These are phyloP conservation scores for Fusarium albosuccineum DNA, from an alignment of 2,329 filamentous ascomycete species.

Conservation along the genomic window DNA sequence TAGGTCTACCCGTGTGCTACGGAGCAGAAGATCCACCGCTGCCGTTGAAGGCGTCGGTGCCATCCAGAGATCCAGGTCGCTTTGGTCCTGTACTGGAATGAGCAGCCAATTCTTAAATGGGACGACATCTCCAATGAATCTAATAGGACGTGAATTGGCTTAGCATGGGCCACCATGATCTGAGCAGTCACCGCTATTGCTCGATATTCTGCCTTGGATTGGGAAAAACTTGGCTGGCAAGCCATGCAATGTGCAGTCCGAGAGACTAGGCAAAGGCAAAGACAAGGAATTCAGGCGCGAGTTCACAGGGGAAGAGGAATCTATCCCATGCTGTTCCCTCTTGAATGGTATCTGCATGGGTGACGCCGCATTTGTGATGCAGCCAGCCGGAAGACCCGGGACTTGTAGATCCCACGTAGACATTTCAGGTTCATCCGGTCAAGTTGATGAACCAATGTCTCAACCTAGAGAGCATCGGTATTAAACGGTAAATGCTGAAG, in stretches of 20 bases:
- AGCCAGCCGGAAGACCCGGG: constrained; percentile 28
- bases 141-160: neutral
- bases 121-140: neutral
- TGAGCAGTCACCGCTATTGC: constrained; percentile 13
- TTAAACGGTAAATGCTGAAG: constrained; percentile 11
- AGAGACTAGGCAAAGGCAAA: neutral
- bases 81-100: constrained; percentile 1
- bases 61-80: neutral
- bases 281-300: neutral
- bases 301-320: constrained; percentile 10
- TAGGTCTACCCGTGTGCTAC: neutral
- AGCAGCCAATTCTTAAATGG: neutral
- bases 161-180: constrained; percentile 8
- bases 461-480: neutral
- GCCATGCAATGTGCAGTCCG: constrained; percentile 9
- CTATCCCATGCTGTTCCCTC: neutral
- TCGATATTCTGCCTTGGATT: neutral
- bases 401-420: constrained; percentile 9
- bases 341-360: constrained; percentile 5
- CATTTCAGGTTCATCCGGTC: constrained; percentile 33
- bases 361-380: constrained; percentile 8
- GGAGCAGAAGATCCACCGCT: neutral
- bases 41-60: neutral
- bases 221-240: constrained; percentile 10
- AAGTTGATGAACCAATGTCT: constrained; percentile 14